A percentile compares a stretch with the other conserved stretches of the same genome.
Conservation (phyloP, 1,284 basidiomycete species). For the Austroboletus novae-zelandiae region DNA sequence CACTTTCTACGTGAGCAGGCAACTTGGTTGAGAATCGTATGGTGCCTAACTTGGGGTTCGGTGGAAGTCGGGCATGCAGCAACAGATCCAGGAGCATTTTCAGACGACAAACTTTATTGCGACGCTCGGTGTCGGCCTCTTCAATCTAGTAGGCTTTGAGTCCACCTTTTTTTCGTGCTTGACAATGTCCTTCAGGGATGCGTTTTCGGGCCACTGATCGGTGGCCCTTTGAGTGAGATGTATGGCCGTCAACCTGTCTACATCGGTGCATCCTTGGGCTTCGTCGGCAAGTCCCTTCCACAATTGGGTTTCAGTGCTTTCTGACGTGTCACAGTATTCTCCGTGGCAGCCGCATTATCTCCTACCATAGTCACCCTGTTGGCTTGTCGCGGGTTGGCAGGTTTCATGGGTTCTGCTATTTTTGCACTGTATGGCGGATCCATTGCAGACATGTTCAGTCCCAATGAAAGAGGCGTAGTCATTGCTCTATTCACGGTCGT, state of each 20-base stretch:
- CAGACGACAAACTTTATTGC: slow-evolving; percentile 14
- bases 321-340: slow-evolving; percentile 18
- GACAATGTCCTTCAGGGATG: slow-evolving; percentile 15
- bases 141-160: slow-evolving; percentile 20
- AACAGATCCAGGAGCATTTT: slow-evolving; percentile 26
- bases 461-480: slow-evolving; percentile 24
- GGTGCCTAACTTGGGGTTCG: slow-evolving; percentile 1
- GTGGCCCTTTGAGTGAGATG: slow-evolving; percentile 26
- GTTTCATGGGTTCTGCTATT: slow-evolving; percentile 20
- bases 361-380: slow-evolving; percentile 17
- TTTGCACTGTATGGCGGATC: slow-evolving; percentile 28
- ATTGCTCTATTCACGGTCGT: slow-evolving; percentile 28
- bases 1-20: slow-evolving; percentile 25
- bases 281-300: slow-evolving; percentile 11
- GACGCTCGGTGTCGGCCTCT: slow-evolving; percentile 27
- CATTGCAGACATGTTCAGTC: slow-evolving; percentile 24
- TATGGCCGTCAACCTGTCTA: slow-evolving; percentile 26
- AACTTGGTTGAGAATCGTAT: too few relatives aligned
- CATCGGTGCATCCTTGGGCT: slow-evolving; percentile 22
- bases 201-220: slow-evolving; percentile 27
- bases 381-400: slow-evolving; percentile 19
- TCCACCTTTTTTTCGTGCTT: not conserved
- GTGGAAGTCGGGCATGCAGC: slow-evolving; percentile 26
- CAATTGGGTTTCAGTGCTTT: not conserved
- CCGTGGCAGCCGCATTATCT: slow-evolving; percentile 19